Evolutionary conservation across 108 stramenopile species (phyloP), one percentile per base, ranked within the genome.

Genomic region (Skeletonema menzelii): DNA sequence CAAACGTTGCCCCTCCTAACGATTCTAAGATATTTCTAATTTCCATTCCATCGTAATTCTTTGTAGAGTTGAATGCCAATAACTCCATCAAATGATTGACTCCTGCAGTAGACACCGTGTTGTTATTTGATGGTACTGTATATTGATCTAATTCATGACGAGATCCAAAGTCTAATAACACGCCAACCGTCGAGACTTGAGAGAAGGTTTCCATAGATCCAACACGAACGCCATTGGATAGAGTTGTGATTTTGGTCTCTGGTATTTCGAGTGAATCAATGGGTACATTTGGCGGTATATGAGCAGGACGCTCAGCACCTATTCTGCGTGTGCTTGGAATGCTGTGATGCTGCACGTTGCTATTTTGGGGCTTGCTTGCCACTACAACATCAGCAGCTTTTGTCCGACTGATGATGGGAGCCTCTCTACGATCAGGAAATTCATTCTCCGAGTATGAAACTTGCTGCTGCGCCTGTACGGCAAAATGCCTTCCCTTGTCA

Each of bases 71-170:
- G 80, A 98, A 98, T 4, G 96, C 96, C 70, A 96, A 76, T 24
- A 95, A 72, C 77, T 99, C 99, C 74, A 97, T 63, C 26, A 97
- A 34, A 80, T 99, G 97, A 32, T 88, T 84, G 8, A 89, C 84
- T 17, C 97, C 99, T 15, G 77, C 66, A 0, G 78, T 79, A 12
- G 71, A 72, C 0, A 72, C 67, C 11, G 37, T 59, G 5, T 32
- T 34, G 37, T 63, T 62, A n/a, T 56, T 34, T 8, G 55, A 40
- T 27, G 63, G 59, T 11, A 32, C 5, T 15, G 67, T 64, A 19
- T 32, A n/a, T 12, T 35, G 26, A 32, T 68, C 75, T 8, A 55
- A 2, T 84, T 97, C 97, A 63, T 92, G 88, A 27, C 91, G 87
- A 53, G 89, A 88, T 22, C 95, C 95, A 49, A 85, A 88, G 37